Percentiles rank a stretch among this genome's conserved stretches.
These are phyloP conservation scores for Fraxinus baroniana DNA, from an alignment of 305 asterid species.

Conservation along the genomic window DNA sequence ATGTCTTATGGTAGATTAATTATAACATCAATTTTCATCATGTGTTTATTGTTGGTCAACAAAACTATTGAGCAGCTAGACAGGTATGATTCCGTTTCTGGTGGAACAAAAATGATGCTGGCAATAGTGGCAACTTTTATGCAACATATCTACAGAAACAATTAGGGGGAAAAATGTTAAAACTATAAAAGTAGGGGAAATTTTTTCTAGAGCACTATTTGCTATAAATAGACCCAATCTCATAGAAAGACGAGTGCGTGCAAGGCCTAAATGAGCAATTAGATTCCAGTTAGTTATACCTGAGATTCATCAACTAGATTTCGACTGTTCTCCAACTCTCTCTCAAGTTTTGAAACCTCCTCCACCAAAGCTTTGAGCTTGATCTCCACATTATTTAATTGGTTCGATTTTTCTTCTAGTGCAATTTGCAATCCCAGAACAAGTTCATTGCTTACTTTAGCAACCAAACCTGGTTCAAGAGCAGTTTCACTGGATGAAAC, in stretches of 20 bases:
- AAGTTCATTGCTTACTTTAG: constrained; percentile 41
- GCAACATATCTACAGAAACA: background rate
- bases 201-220: background rate
- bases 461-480: constrained; percentile 43
- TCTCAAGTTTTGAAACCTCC: constrained; percentile 63
- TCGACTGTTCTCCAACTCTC: constrained; percentile 70
- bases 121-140: background rate
- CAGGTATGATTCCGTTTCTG: background rate
- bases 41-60: background rate
- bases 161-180: background rate
- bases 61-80: background rate
- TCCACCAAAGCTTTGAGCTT: constrained; percentile 54
- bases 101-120: background rate
- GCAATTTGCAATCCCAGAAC: constrained; percentile 47
- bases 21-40: background rate
- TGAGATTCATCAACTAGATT: constrained; percentile 95
- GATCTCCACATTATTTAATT: constrained; percentile 57
- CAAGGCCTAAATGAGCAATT: background rate
- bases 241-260: background rate
- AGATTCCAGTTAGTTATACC: constrained; percentile 46
- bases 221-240: background rate
- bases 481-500: constrained; percentile 39
- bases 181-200: background rate
- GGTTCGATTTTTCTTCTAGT: constrained; percentile 61
- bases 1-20: background rate